Evolutionary conservation across 2,329 filamentous ascomycete species (phyloP).

Genomic region (Colletotrichum costaricense): DNA sequence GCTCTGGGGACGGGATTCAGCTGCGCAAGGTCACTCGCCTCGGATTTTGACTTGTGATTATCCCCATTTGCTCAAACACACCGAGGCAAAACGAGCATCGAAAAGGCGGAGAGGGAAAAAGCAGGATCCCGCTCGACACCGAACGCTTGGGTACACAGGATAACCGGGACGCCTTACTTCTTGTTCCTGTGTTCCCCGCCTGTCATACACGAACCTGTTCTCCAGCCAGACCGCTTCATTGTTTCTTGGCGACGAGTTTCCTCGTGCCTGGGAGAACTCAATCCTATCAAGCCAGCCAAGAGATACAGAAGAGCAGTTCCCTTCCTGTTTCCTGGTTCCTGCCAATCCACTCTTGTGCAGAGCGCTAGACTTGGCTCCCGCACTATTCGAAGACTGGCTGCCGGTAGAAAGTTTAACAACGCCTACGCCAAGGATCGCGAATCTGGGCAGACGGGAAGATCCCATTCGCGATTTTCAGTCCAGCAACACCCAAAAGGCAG

Average conservation of each 20-base stretch:
- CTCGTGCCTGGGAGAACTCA: background rate
- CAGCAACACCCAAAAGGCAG: background rate
- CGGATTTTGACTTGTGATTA: background rate
- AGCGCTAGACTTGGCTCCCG: background rate
- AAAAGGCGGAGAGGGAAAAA: background rate
- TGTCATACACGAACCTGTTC: background rate
- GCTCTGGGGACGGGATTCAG: background rate
- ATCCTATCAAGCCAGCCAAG: background rate
- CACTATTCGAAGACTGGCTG: background rate
- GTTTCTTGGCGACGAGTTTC: conserved; percentile 9
- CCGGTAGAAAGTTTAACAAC: background rate
- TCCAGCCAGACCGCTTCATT: background rate
- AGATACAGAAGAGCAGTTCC: background rate
- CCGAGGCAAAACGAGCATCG: background rate
- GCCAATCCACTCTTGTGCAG: background rate
- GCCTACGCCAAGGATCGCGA: background rate
- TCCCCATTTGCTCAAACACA: background rate
- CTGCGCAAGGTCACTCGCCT: conserved; percentile 3
- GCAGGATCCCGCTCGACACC: background rate
- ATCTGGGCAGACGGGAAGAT: background rate
- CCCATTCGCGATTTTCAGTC: background rate
- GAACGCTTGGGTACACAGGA: background rate
- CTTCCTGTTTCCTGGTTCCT: background rate
- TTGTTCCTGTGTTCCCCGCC: background rate
- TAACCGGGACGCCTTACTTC: background rate